Conservation (phyloP, 257 asterid genomes). For the Datura wrightii region DNA sequence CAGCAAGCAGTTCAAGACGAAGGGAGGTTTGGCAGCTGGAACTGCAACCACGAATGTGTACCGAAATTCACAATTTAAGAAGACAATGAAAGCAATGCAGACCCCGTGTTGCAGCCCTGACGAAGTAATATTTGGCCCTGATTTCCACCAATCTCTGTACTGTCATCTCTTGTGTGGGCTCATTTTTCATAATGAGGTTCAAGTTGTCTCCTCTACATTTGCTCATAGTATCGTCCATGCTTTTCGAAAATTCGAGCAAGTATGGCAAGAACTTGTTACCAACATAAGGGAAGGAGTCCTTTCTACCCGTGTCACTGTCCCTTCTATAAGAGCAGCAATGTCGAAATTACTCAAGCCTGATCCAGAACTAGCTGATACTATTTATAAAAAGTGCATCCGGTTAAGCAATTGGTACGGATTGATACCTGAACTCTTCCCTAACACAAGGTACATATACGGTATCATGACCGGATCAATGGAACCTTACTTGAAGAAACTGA, state of each 20-base stretch:
- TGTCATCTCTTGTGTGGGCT: conserved; percentile 92
- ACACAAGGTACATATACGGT: conserved; percentile 74
- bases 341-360: conserved; percentile 69
- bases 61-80: conserved; percentile 69
- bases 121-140: conserved; percentile 91
- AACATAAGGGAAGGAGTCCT: conserved; percentile 74
- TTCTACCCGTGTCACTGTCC: conserved; percentile 63
- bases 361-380: conserved; percentile 66
- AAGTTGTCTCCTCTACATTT: conserved; percentile 83
- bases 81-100: conserved; percentile 83
- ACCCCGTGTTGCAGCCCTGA: conserved; percentile 91
- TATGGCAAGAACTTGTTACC: conserved; percentile 72
- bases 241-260: conserved; percentile 76
- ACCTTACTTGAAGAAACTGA: conserved; percentile 78
- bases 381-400: conserved; percentile 51
- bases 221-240: conserved; percentile 93
- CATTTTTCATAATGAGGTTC: conserved; percentile 64
- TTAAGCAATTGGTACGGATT: conserved; percentile 81
- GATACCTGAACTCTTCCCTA: conserved; percentile 75
- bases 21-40: conserved; percentile 94
- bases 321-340: conserved; percentile 67
- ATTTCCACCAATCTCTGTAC: conserved; percentile 78
- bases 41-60: conserved; percentile 93
- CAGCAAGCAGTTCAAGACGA: conserved; percentile 87
- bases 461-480: conserved; percentile 99